Evolutionary conservation across 1,139 yeast species (phyloP).

Genomic region (Yamadazyma mexicana): DNA sequence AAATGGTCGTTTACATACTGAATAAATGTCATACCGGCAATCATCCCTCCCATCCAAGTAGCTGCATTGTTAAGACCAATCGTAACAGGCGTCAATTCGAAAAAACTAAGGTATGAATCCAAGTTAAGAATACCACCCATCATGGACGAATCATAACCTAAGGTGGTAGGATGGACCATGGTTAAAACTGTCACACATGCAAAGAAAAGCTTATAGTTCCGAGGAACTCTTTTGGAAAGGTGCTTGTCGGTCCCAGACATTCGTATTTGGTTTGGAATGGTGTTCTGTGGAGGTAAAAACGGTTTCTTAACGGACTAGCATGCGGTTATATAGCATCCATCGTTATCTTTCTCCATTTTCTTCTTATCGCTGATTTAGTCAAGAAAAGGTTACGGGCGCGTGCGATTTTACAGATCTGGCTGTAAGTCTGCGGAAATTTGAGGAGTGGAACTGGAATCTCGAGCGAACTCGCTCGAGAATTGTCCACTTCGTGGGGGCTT

Average conservation of each 20-base stretch:
- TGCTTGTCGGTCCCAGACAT: not conserved
- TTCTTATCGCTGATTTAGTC: no score
- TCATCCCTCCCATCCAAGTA: constrained; percentile 16
- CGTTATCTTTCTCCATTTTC: no score
- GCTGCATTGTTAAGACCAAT: constrained; percentile 18
- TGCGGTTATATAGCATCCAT: no score
- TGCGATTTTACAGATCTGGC: no score
- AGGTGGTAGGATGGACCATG: constrained; percentile 15
- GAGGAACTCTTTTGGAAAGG: constrained; percentile 11
- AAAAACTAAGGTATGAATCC: constrained; percentile 13
- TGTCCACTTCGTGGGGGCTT: no score
- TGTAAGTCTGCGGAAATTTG: no score
- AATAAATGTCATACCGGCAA: constrained; percentile 9
- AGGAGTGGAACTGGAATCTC: no score
- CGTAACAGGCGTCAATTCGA: constrained; percentile 14
- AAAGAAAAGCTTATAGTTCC: constrained; percentile 7
- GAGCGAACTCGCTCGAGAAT: no score
- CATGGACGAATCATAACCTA: constrained; percentile 17
- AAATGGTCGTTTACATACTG: constrained; percentile 13
- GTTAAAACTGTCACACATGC: constrained; percentile 10
- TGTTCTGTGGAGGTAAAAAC: no score
- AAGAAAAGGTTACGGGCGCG: no score
- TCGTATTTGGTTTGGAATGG: not conserved
- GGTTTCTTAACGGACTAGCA: no score
- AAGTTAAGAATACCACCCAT: constrained; percentile 17